Conservation (phyloP, 2,329 filamentous ascomycete genomes). For the Microsporum ferrugineum region DNA sequence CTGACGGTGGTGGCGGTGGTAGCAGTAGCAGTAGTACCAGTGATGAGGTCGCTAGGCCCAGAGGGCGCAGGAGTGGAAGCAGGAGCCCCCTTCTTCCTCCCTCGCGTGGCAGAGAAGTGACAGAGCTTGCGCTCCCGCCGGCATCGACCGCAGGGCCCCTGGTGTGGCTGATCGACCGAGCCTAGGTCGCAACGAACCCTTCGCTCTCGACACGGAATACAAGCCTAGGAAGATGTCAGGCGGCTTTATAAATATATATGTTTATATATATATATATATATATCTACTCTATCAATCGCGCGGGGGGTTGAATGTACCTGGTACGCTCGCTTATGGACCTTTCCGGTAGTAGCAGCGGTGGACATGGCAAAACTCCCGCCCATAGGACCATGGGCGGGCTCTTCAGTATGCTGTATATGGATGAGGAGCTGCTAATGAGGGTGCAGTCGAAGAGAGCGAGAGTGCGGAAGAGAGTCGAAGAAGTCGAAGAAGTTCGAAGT, state of each 20-base stretch:
- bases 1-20: background rate
- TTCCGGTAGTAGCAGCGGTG: conserved; percentile 8
- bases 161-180: conserved; percentile 15
- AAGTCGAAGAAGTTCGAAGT: background rate
- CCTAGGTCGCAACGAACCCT: conserved; percentile 17
- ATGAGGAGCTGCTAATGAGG: background rate
- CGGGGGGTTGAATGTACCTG: conserved; percentile 12
- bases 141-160: conserved; percentile 16
- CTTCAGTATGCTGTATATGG: background rate
- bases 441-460: background rate
- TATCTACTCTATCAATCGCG: background rate
- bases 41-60: background rate
- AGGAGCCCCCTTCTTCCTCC: conserved; percentile 13
- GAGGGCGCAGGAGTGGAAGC: background rate
- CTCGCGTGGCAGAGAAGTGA: conserved; percentile 16
- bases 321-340: conserved; percentile 17
- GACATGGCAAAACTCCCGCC: conserved; percentile 11
- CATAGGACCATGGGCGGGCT: background rate
- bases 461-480: background rate
- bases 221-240: conserved; percentile 11
- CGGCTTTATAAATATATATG: background rate
- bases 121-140: conserved; percentile 16
- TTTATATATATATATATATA: background rate
- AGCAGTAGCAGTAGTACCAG: background rate
- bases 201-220: conserved; percentile 17